Percentiles rank a stretch among this genome's conserved stretches.
Evolutionary conservation across 2,329 filamentous ascomycete species (phyloP).

Genomic region (Colletotrichum tropicicola): DNA sequence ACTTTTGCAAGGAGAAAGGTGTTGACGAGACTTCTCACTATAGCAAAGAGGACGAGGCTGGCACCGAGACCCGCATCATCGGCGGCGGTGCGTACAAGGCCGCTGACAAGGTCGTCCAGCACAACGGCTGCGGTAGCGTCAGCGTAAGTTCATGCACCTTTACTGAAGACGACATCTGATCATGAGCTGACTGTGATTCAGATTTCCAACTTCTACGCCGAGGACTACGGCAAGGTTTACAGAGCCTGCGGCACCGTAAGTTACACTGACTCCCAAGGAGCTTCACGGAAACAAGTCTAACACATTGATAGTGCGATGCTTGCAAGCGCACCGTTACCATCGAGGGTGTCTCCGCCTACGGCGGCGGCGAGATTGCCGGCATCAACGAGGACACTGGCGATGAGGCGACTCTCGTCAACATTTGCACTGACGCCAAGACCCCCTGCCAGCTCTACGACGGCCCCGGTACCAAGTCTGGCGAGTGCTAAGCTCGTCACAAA

Average conservation of each 20-base stretch:
- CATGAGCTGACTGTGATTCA: background rate
- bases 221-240: conserved; percentile 57
- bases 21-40: background rate
- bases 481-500: conserved; percentile 6
- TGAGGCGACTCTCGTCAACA: conserved; percentile 37
- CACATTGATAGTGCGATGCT: conserved; percentile 8
- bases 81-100: conserved; percentile 53
- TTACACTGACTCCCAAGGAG: conserved; percentile 26
- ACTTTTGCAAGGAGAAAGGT: background rate
- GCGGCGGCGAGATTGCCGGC: conserved; percentile 50
- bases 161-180: background rate
- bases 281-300: background rate
- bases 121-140: conserved; percentile 57
- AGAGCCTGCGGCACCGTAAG: conserved; percentile 26
- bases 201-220: conserved; percentile 51
- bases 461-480: conserved; percentile 38
- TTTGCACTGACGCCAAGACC: conserved; percentile 37
- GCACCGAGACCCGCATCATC: conserved; percentile 36
- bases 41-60: conserved; percentile 30
- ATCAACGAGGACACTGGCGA: conserved; percentile 52
- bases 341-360: conserved; percentile 46
- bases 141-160: conserved; percentile 31
- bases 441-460: conserved; percentile 37
- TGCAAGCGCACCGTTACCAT: conserved; percentile 55
- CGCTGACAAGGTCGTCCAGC: conserved; percentile 55